Evolutionary conservation across 1,284 basidiomycete genomes (phyloP), one percentile per base, ranked within the genome.

Genomic region (Xanthoconium separans): DNA sequence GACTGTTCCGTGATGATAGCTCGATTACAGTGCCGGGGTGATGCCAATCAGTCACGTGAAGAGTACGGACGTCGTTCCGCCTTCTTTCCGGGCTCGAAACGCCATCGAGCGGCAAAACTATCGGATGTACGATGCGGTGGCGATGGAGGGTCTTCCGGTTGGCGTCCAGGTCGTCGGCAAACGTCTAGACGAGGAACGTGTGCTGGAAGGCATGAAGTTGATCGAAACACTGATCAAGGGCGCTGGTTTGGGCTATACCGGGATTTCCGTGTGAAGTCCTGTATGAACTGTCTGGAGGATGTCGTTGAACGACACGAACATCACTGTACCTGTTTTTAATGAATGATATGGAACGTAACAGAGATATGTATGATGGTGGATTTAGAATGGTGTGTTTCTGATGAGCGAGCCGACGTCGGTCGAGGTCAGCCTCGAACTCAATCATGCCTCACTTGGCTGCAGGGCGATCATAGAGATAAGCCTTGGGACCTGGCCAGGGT

Each of bases 121-220:
- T 57, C 68, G 65, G 27, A 72, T 81, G 44, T 89, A 89, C 63
- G 77, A 87, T 58, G 72, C 83, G 1, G 54, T 64, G 1, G 75
- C 76, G 60, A 89, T 88, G 85, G 71, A 78, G 18, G 85, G 85
- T 0, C 71, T 89, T 40, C 86, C 87, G 0, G 76, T 89, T 0
- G 86, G 83, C 0, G 74, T 89, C 31, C 85, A 89, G 68, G 66
- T 88, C 5, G 77, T 85, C 3, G 82, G 82, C 0, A 72, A 73
- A 48, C 73, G 77, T 15, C 77, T 80, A 44, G 80, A 87, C 55
- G 87, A 89, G 55, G 87, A 89, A 70, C 81, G 80, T 29, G 77
- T 79, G 16, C 57, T 78, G 55, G 79, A 73, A 58, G 79, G 70
- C 2, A 78, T 78, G 78, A 78, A 75, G 56, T 53, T 77, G 39